Conservation (phyloP, 1,284 basidiomycete species). For the Ustilago nuda region DNA sequence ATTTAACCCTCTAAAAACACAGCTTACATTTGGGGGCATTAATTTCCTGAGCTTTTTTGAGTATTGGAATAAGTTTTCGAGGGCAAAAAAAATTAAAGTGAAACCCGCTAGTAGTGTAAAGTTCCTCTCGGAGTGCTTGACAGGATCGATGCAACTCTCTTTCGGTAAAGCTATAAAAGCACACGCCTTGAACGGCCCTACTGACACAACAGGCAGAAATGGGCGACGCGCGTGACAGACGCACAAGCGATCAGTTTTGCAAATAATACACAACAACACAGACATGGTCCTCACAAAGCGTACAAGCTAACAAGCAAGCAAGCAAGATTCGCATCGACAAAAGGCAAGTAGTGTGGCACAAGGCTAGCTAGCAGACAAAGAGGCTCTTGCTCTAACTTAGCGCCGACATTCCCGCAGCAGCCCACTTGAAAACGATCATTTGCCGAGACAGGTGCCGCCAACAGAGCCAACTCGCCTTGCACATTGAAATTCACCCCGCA, state of each 20-base stretch:
- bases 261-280: not conserved
- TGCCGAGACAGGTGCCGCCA: not conserved
- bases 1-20: too few relatives aligned
- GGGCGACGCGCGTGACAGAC: constrained; percentile 9
- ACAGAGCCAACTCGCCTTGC: not conserved
- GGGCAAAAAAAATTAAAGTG: too few relatives aligned
- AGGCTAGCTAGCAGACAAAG: too few relatives aligned
- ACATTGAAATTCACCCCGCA: constrained; percentile 6
- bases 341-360: not conserved
- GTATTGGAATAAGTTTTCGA: too few relatives aligned
- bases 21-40: too few relatives aligned
- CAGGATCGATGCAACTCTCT: too few relatives aligned
- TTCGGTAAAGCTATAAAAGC: too few relatives aligned
- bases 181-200: too few relatives aligned
- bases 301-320: not conserved
- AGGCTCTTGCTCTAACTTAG: not conserved
- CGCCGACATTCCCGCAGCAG: not conserved
- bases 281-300: not conserved
- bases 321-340: not conserved
- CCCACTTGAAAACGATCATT: not conserved
- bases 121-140: too few relatives aligned
- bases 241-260: constrained; percentile 11
- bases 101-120: too few relatives aligned
- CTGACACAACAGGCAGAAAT: not conserved
- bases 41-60: too few relatives aligned